phyloP scores from a whole-genome alignment of 768 basidiomycete species.

The Boletus rubropictus region DNA sequence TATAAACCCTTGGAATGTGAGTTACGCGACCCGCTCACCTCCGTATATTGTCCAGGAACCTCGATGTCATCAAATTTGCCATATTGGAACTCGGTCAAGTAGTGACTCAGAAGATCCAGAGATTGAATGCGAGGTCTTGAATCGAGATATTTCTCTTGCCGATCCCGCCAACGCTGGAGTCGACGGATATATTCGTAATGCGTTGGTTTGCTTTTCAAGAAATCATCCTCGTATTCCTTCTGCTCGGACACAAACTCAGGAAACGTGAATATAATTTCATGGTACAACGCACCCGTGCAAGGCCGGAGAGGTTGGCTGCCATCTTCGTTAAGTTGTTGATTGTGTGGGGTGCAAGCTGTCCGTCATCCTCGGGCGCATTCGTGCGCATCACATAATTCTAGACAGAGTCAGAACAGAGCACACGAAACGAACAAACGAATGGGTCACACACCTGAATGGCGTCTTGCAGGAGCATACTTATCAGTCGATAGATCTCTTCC shows the following conservation, averaged over 20 bases:
- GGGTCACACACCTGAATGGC: constrained; percentile 61
- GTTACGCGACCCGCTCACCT: constrained; percentile 45
- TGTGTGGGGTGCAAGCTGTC: constrained; percentile 50
- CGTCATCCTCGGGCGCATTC: constrained; percentile 62
- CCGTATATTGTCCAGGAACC: constrained; percentile 97
- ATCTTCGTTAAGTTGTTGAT: constrained; percentile 54
- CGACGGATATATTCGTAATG: constrained; percentile 84
- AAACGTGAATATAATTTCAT: background rate
- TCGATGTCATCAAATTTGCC: constrained; percentile 97
- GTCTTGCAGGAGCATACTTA: constrained; percentile 83
- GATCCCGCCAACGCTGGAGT: constrained; percentile 90
- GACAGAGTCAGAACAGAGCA: background rate
- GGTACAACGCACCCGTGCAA: constrained; percentile 46
- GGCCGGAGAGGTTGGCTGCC: constrained; percentile 50
- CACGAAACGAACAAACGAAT: background rate
- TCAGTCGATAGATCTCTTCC: constrained; percentile 90
- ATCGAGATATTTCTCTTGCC: constrained; percentile 81
- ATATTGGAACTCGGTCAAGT: constrained; percentile 96
- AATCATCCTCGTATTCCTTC: constrained; percentile 90
- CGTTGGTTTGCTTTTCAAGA: constrained; percentile 70
- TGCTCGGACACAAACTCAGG: constrained; percentile 28
- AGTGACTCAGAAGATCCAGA: constrained; percentile 83
- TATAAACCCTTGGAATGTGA: background rate
- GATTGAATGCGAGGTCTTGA: constrained; percentile 77
- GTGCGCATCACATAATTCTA: constrained; percentile 70